phyloP scores from a whole-genome alignment of 768 basidiomycete species.

The Suillus americanus region DNA sequence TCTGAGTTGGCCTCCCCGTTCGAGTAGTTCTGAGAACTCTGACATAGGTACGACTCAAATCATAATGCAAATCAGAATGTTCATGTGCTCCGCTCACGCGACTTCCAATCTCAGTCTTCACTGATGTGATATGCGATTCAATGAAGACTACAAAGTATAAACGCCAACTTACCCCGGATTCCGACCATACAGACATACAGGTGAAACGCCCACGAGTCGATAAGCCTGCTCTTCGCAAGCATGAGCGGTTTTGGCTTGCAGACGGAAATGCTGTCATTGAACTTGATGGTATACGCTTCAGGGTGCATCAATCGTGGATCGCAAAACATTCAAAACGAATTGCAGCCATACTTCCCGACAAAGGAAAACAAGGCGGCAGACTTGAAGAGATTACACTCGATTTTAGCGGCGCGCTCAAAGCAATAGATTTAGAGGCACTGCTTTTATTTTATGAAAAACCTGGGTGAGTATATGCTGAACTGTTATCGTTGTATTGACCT shows the following conservation, averaged over 20 bases:
- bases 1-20: neutral
- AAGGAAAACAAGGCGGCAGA: neutral
- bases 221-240: conserved; percentile 1
- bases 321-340: conserved; percentile 28
- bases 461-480: neutral
- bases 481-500: neutral
- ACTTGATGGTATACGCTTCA: conserved; percentile 31
- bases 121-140: neutral
- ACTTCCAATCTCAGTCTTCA: neutral
- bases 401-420: neutral
- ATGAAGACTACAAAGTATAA: neutral
- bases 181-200: neutral
- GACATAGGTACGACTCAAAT: neutral
- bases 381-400: neutral
- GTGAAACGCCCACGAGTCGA: neutral
- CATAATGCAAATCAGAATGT: neutral
- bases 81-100: neutral
- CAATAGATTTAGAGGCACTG: conserved; percentile 1
- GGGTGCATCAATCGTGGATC: conserved; percentile 35
- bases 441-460: conserved; percentile 5
- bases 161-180: neutral
- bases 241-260: conserved; percentile 33
- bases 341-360: conserved; percentile 17
- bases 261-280: conserved; percentile 38
- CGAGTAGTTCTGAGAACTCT: neutral